Evolutionary conservation across 2,329 filamentous ascomycete genomes (phyloP).

Genomic region (Cordyceps pruinosa): DNA sequence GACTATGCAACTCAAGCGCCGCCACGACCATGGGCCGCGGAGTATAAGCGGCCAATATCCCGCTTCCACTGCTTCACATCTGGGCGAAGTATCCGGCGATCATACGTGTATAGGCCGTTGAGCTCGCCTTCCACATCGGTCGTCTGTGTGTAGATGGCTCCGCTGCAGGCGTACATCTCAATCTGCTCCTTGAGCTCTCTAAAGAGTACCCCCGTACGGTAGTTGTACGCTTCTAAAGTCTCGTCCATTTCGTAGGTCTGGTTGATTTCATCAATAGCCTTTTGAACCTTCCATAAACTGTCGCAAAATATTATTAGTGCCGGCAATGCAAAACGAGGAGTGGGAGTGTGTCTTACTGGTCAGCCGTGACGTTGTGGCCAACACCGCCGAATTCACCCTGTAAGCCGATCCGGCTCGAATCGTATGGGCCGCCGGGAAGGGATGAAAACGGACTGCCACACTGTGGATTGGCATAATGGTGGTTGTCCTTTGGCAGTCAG

Average conservation of each 20-base stretch:
- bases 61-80: constrained; percentile 51
- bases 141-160: constrained; percentile 66
- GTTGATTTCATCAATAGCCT: constrained; percentile 53
- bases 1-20: background rate
- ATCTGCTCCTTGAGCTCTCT: constrained; percentile 56
- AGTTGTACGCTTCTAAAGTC: constrained; percentile 56
- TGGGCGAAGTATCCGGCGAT: constrained; percentile 53
- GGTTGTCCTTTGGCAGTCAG: constrained; percentile 47
- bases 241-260: constrained; percentile 61
- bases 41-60: constrained; percentile 54
- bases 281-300: constrained; percentile 58
- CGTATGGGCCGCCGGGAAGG: constrained; percentile 46
- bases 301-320: background rate
- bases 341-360: constrained; percentile 43
- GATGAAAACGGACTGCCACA: constrained; percentile 66
- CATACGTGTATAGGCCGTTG: constrained; percentile 64
- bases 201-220: constrained; percentile 54
- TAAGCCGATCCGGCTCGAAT: constrained; percentile 54
- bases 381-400: constrained; percentile 68
- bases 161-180: constrained; percentile 54
- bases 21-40: constrained; percentile 37
- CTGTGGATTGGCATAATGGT: constrained; percentile 65
- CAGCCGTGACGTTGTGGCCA: constrained; percentile 55
- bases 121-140: constrained; percentile 70
- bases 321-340: background rate